phyloP scores from a whole-genome alignment of 2,329 filamentous ascomycete genomes.

The Leptographium lundbergii region DNA sequence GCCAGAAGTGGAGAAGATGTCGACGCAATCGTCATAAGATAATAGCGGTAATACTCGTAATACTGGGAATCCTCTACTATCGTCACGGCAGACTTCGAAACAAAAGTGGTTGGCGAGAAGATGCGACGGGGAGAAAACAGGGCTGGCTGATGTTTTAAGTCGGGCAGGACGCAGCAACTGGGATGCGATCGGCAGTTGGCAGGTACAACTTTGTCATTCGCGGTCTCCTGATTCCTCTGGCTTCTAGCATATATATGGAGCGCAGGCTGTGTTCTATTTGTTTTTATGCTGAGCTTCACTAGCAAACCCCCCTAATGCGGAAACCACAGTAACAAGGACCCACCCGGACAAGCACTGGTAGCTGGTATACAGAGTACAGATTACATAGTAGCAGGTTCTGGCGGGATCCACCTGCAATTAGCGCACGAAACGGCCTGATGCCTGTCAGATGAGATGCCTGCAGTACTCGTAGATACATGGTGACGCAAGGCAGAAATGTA shows the following conservation, averaged over 20 bases:
- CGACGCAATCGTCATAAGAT: background rate
- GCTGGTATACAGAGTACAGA: too few species aligned
- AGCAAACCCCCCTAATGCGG: constrained; percentile 1
- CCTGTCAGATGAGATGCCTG: background rate
- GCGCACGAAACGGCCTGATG: background rate
- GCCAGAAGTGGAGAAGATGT: background rate
- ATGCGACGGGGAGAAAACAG: background rate
- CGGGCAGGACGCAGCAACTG: background rate
- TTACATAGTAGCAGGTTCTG: background rate
- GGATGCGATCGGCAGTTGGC: background rate
- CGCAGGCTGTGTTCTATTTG: background rate
- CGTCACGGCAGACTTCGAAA: background rate
- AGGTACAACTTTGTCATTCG: background rate
- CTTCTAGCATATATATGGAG: background rate
- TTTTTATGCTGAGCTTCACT: constrained; percentile 2
- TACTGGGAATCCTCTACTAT: background rate
- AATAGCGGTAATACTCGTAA: background rate
- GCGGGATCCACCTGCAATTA: background rate
- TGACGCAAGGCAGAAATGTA: background rate
- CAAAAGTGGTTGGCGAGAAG: background rate
- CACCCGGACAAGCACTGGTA: background rate
- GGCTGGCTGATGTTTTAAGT: background rate
- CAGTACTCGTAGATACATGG: background rate
- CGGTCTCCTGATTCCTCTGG: background rate
- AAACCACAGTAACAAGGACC: constrained; percentile 10